These are phyloP conservation scores for Aristolochia fimbriata DNA, from an alignment of 164 flowering plant species.

Conservation along the genomic window DNA sequence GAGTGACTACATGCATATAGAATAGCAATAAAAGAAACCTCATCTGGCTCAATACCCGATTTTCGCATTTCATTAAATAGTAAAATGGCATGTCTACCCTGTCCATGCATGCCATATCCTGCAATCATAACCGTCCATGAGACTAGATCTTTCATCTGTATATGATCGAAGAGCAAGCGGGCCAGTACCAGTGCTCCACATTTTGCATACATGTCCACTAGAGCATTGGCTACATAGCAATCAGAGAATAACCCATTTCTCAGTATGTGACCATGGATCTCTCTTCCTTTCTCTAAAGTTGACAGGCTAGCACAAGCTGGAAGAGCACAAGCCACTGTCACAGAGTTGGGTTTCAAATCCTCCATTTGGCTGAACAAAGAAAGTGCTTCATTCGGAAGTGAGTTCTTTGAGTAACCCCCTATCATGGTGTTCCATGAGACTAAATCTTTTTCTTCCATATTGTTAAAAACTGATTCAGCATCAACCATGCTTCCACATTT, in stretches of 20 bases:
- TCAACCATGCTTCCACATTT: conserved; percentile 68
- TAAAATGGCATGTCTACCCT: conserved; percentile 43
- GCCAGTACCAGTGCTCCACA: conserved; percentile 43
- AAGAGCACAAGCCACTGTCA: conserved; percentile 42
- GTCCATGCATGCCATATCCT: conserved; percentile 65
- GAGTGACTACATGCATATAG: conserved; percentile 64
- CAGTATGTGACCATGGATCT: conserved; percentile 37
- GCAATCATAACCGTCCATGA: conserved; percentile 70
- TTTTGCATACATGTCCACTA: conserved; percentile 60
- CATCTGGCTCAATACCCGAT: conserved; percentile 38
- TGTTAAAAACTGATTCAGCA: conserved; percentile 34
- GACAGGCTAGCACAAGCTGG: conserved; percentile 59
- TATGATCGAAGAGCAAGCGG: conserved; percentile 34
- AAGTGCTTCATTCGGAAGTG: conserved; percentile 51
- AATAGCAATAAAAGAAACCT: conserved; percentile 39
- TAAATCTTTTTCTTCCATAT: conserved; percentile 29
- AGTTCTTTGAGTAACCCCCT: conserved; percentile 54
- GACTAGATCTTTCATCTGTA: conserved; percentile 30
- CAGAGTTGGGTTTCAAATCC: conserved; percentile 29
- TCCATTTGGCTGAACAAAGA: conserved; percentile 35
- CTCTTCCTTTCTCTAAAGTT: conserved; percentile 43
- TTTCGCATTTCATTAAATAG: conserved; percentile 39
- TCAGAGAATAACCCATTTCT: conserved; percentile 38
- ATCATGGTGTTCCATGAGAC: conserved; percentile 66
- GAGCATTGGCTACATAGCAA: conserved; percentile 43